phyloP scores from a whole-genome alignment of 2,329 filamentous ascomycete genomes.

The Botrytis galanthina region DNA sequence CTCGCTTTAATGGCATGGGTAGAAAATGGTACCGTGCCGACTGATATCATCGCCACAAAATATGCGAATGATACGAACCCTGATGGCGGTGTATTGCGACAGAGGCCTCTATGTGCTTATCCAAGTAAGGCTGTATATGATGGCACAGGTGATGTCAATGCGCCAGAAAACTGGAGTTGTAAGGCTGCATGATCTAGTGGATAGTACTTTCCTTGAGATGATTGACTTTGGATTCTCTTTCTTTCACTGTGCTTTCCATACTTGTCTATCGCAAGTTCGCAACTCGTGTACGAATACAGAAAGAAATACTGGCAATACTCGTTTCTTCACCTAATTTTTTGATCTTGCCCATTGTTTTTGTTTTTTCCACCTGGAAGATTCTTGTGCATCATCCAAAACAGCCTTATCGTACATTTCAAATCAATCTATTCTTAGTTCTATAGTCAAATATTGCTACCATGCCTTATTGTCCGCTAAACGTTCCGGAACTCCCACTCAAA shows the following conservation, averaged over 20 bases:
- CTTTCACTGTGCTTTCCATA: not conserved
- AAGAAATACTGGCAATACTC: not conserved
- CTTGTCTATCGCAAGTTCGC: not conserved
- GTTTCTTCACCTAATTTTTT: not conserved
- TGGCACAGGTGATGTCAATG: slow-evolving; percentile 24
- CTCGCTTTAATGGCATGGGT: slow-evolving; percentile 50
- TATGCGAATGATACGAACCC: slow-evolving; percentile 41
- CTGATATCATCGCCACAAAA: slow-evolving; percentile 41
- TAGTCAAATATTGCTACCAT: not conserved
- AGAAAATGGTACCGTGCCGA: slow-evolving; percentile 42
- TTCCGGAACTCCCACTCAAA: not conserved
- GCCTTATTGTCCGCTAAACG: slow-evolving; percentile 7
- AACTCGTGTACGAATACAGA: not conserved
- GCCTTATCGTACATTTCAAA: not conserved
- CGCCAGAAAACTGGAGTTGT: slow-evolving; percentile 30
- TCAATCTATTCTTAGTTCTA: not conserved
- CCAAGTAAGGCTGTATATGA: slow-evolving; percentile 23
- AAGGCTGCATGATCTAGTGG: not conserved
- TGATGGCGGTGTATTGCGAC: slow-evolving; percentile 43
- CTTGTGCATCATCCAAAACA: not conserved
- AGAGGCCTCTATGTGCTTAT: slow-evolving; percentile 47
- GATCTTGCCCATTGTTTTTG: not conserved
- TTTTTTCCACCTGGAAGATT: not conserved
- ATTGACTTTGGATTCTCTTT: not conserved
- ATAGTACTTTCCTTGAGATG: not conserved